phyloP scores from a whole-genome alignment of 768 basidiomycete species.

The Amanita phalloides region DNA sequence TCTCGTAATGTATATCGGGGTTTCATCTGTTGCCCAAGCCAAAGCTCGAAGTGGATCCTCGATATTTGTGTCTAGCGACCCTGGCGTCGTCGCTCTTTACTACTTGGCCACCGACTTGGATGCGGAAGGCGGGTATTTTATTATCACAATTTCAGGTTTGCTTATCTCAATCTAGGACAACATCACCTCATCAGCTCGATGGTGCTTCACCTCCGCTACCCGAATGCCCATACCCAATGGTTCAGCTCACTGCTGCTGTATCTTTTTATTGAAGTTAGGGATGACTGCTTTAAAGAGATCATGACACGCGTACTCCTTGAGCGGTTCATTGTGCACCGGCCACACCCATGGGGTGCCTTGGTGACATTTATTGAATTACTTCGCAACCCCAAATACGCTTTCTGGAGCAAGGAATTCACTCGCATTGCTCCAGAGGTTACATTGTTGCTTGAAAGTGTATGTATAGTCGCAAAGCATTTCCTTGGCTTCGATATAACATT shows the following conservation, averaged over 20 bases:
- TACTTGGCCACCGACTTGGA: constrained; percentile 80
- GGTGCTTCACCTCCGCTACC: constrained; percentile 92
- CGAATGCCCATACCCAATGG: constrained; percentile 98
- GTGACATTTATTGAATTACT: constrained; percentile 92
- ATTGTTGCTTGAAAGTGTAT: constrained; percentile 72
- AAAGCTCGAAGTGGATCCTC: constrained; percentile 78
- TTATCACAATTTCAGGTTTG: background rate
- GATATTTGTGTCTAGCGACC: constrained; percentile 72
- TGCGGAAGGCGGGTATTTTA: constrained; percentile 63
- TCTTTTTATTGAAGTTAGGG: constrained; percentile 73
- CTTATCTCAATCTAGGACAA: constrained; percentile 51
- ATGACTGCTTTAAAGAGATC: constrained; percentile 70
- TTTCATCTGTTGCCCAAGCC: constrained; percentile 81
- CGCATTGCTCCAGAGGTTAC: constrained; percentile 82
- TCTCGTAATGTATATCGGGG: constrained; percentile 93
- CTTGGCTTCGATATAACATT: constrained; percentile 1
- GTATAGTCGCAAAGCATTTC: constrained; percentile 17
- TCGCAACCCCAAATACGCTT: constrained; percentile 82
- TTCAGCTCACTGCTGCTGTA: constrained; percentile 87
- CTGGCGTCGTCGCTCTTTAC: constrained; percentile 76
- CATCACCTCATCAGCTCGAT: constrained; percentile 91
- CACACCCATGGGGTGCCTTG: constrained; percentile 93
- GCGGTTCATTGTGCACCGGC: constrained; percentile 86
- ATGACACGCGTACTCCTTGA: constrained; percentile 88
- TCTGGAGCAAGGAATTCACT: constrained; percentile 84